Percentiles rank a stretch among this genome's conserved stretches.
phyloP scores from a whole-genome alignment of 306 rosid genomes.

The Fragaria ananassa region DNA sequence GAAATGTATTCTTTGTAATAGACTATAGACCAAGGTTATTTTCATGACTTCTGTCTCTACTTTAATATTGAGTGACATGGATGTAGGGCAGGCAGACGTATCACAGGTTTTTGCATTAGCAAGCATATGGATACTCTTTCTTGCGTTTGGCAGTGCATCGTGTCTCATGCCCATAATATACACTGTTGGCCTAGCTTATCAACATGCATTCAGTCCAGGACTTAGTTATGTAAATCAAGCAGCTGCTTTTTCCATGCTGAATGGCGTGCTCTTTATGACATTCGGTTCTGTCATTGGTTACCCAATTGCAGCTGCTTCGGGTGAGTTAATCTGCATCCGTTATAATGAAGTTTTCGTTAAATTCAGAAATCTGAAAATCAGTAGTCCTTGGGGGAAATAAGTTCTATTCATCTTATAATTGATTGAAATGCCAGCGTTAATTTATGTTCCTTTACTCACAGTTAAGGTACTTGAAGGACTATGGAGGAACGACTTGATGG shows the following conservation, averaged over 20 bases:
- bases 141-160: constrained; percentile 65
- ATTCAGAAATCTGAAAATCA: neutral
- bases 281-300: constrained; percentile 62
- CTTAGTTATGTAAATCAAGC: constrained; percentile 41
- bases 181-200: constrained; percentile 52
- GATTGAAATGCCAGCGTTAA: constrained; percentile 1
- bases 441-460: constrained; percentile 28
- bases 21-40: neutral
- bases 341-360: neutral
- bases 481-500: constrained; percentile 79
- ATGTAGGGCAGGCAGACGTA: constrained; percentile 98
- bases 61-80: constrained; percentile 75
- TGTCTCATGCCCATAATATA: constrained; percentile 59
- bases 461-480: constrained; percentile 79
- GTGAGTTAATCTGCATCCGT: constrained; percentile 33
- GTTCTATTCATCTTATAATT: neutral
- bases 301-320: constrained; percentile 78
- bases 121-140: constrained; percentile 71
- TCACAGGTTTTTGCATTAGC: constrained; percentile 84
- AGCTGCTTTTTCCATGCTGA: constrained; percentile 45
- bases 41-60: constrained; percentile 14
- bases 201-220: constrained; percentile 48
- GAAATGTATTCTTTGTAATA: neutral
- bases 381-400: neutral
- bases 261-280: constrained; percentile 47